These are phyloP conservation scores for Ogataea glucozyma DNA, from an alignment of 805 yeast species.

Conservation along the genomic window DNA sequence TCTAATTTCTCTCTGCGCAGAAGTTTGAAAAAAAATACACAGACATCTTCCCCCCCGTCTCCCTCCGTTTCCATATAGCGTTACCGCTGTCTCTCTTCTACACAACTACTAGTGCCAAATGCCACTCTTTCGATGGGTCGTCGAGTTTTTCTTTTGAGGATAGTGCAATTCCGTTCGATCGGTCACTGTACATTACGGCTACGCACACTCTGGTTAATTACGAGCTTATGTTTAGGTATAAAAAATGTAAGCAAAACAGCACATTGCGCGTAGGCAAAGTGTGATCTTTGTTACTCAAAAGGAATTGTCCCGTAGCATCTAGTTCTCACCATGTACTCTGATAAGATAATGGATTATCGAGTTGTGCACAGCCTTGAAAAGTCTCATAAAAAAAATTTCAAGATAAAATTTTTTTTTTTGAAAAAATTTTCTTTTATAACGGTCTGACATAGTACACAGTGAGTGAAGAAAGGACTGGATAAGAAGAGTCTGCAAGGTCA, in stretches of 20 bases:
- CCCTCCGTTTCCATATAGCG: too few species aligned
- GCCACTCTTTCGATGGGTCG: conserved; percentile 3
- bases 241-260: too few species aligned
- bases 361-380: conserved; percentile 1
- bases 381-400: neutral
- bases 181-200: neutral
- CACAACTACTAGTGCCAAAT: conserved; percentile 2
- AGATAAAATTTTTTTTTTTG: neutral
- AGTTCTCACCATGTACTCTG: too few species aligned
- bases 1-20: conserved; percentile 7
- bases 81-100: conserved; percentile 7
- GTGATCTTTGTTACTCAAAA: too few species aligned
- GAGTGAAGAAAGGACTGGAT: neutral
- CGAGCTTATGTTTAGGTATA: conserved; percentile 1
- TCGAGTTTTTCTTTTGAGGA: conserved; percentile 1
- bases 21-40: too few species aligned
- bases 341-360: conserved; percentile 1
- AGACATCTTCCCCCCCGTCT: too few species aligned
- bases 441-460: conserved; percentile 5
- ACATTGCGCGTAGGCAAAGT: too few species aligned
- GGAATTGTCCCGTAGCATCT: too few species aligned
- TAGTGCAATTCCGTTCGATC: neutral
- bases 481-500: conserved; percentile 8
- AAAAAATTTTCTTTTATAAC: neutral
- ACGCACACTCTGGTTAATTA: conserved; percentile 1